Evolutionary conservation across 164 flowering plant species (phyloP).

Genomic region (Stephania japonica): DNA sequence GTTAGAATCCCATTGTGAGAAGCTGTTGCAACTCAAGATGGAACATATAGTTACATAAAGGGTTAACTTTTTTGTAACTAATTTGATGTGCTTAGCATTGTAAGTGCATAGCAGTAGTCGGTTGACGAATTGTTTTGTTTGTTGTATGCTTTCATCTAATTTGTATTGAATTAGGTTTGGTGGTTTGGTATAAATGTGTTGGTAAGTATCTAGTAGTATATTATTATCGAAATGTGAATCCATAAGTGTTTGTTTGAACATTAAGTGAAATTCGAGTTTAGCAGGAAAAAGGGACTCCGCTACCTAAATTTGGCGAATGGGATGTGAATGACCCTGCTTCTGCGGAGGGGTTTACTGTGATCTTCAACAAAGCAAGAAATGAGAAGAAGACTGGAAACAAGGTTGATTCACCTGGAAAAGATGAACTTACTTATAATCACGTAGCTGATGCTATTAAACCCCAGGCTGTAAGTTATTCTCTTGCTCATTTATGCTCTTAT

Average conservation of each 20-base stretch:
- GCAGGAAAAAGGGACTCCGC: constrained; percentile 74
- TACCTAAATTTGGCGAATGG: constrained; percentile 98
- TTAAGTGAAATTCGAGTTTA: background rate
- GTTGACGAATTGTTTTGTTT: background rate
- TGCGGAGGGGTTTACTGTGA: constrained; percentile 90
- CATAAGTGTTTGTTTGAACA: background rate
- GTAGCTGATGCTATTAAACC: constrained; percentile 48
- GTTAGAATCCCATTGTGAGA: background rate
- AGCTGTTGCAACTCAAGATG: background rate
- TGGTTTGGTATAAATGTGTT: too few relatives aligned
- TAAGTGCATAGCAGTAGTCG: background rate
- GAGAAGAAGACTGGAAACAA: constrained; percentile 90
- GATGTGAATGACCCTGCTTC: constrained; percentile 96
- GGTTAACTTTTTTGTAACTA: background rate
- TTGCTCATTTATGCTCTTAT: background rate
- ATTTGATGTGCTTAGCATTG: background rate
- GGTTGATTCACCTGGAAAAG: constrained; percentile 63
- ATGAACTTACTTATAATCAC: constrained; percentile 33
- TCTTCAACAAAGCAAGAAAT: constrained; percentile 90
- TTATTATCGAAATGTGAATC: background rate
- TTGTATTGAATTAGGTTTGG: background rate
- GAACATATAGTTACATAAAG: background rate
- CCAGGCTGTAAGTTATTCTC: constrained; percentile 50
- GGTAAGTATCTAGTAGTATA: too few relatives aligned
- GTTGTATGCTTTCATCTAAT: background rate